Conservation (phyloP, 495 filamentous ascomycete species). For the Copromyces sp. region DNA sequence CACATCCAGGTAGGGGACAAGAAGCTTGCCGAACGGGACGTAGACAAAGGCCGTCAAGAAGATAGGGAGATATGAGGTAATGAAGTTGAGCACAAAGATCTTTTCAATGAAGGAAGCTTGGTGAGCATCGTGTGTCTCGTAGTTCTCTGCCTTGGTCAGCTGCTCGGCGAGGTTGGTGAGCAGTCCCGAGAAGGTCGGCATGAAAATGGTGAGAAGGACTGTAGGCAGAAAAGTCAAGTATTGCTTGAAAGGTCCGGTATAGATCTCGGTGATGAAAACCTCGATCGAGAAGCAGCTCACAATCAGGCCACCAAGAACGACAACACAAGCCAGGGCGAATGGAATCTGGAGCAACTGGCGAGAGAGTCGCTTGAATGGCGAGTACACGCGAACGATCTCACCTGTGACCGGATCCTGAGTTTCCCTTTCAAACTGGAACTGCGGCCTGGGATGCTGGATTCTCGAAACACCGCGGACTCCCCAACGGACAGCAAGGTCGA, state of each 20-base stretch:
- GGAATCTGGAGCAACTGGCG: slow-evolving; percentile 80
- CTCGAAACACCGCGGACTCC: slow-evolving; percentile 78
- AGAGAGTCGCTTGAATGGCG: slow-evolving; percentile 62
- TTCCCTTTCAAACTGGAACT: slow-evolving; percentile 71
- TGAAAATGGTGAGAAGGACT: slow-evolving; percentile 65
- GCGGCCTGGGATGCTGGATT: slow-evolving; percentile 63
- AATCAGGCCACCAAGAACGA: slow-evolving; percentile 70
- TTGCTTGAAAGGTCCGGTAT: slow-evolving; percentile 78
- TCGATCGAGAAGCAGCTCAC: slow-evolving; percentile 87
- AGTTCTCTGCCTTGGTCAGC: slow-evolving; percentile 84
- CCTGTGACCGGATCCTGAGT: slow-evolving; percentile 74
- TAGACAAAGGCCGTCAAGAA: slow-evolving; percentile 95
- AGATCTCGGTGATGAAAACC: slow-evolving; percentile 91
- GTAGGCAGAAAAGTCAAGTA: slow-evolving; percentile 84
- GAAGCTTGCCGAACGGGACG: slow-evolving; percentile 78
- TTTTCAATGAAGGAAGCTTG: slow-evolving; percentile 77
- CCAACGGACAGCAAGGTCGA: slow-evolving; percentile 86
- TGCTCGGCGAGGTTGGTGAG: slow-evolving; percentile 67
- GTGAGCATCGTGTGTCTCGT: slow-evolving; percentile 70
- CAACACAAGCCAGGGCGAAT: slow-evolving; percentile 65
- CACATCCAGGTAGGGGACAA: slow-evolving; percentile 84
- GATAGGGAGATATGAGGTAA: slow-evolving; percentile 88
- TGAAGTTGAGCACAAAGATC: slow-evolving; percentile 92
- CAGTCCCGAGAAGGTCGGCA: slow-evolving; percentile 68
- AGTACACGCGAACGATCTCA: slow-evolving; percentile 68